Evolutionary conservation across 75 land plant species (phyloP).

Genomic region (Selaginella tamariscina): DNA sequence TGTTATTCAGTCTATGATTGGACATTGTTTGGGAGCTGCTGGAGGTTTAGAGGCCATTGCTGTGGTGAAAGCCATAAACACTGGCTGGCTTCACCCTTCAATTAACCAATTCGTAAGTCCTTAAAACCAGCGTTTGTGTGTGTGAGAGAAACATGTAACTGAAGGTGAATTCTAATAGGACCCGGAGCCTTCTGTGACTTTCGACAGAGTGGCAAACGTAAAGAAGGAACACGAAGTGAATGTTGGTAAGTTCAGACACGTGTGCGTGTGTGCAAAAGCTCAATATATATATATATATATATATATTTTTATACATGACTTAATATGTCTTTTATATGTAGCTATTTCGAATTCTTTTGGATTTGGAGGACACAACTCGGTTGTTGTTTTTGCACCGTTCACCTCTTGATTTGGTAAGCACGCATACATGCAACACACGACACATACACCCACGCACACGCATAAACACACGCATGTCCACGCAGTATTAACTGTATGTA

Average conservation of each 20-base stretch:
- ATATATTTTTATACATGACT: no score
- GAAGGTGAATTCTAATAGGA: background rate
- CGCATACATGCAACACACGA: background rate
- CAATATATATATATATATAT: no score
- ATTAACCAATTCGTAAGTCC: conserved; percentile 13
- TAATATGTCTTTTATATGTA: no score
- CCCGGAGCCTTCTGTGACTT: conserved; percentile 5
- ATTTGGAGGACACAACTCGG: conserved; percentile 49
- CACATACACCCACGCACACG: no score
- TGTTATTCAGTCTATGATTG: conserved; percentile 10
- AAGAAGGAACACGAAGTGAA: conserved; percentile 31
- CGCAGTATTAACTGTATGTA: no score
- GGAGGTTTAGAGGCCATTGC: conserved; percentile 10
- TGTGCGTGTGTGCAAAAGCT: no score
- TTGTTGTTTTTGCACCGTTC: conserved; percentile 49
- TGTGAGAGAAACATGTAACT: background rate
- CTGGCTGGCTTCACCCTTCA: conserved; percentile 10
- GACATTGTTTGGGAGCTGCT: conserved; percentile 12
- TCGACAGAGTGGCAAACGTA: conserved; percentile 2
- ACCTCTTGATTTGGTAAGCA: conserved; percentile 18
- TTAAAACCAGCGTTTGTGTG: background rate
- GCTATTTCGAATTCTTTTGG: conserved; percentile 50
- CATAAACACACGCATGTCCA: no score
- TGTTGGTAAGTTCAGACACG: conserved; percentile 51
- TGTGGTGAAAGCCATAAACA: background rate